Evolutionary conservation across 1,284 basidiomycete species (phyloP).

Genomic region (Cutaneotrichosporon sp.): DNA sequence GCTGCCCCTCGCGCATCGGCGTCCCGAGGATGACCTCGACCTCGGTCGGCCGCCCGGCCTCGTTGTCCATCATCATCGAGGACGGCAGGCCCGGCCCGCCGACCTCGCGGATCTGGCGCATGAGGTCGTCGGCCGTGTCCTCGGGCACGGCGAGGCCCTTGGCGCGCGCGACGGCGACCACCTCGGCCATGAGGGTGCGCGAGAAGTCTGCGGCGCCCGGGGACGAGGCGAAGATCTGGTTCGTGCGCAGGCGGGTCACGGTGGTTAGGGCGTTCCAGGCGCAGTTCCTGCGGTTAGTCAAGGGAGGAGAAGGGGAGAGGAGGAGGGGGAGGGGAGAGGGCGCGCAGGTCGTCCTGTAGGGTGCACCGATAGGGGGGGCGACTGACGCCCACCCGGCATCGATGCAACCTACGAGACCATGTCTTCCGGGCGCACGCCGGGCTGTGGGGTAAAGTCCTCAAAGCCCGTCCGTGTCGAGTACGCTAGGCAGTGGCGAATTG

Average conservation of each 20-base stretch:
- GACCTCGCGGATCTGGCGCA: constrained; percentile 46
- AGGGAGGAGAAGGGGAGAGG: neutral
- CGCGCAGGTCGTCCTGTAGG: too few relatives aligned
- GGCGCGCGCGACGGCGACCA: constrained; percentile 50
- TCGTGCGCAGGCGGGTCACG: constrained; percentile 45
- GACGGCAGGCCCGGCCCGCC: constrained; percentile 45
- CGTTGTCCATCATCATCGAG: constrained; percentile 51
- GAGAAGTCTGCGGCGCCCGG: constrained; percentile 41
- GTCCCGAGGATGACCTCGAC: constrained; percentile 52
- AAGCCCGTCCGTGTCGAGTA: too few relatives aligned
- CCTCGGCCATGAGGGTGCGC: constrained; percentile 49
- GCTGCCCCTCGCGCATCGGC: constrained; percentile 50
- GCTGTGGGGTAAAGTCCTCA: too few relatives aligned
- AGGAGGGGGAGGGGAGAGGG: neutral
- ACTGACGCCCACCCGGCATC: too few relatives aligned
- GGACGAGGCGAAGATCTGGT: constrained; percentile 47
- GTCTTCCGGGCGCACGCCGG: too few relatives aligned
- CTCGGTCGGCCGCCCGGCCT: constrained; percentile 46
- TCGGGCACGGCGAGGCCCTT: constrained; percentile 52
- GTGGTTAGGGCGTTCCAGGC: constrained; percentile 52
- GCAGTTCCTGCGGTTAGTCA: constrained; percentile 35
- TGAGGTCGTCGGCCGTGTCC: constrained; percentile 44
- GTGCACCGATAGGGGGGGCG: too few relatives aligned
- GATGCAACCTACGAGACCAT: too few relatives aligned
- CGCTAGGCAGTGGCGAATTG: too few relatives aligned